Evolutionary conservation across 257 asterid genomes (phyloP).

Genomic region (Echites panduratus): DNA sequence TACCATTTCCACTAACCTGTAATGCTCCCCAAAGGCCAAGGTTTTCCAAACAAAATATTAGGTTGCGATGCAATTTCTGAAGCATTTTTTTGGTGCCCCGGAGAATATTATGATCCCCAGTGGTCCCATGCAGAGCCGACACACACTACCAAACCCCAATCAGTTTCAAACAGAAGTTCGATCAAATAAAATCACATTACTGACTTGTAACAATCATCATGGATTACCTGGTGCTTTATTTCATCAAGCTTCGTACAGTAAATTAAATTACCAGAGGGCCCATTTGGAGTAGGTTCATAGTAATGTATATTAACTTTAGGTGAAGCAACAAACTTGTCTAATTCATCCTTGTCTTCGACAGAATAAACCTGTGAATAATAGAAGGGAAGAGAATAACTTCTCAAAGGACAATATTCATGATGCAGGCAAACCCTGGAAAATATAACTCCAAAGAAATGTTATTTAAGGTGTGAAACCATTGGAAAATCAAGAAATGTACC

Average conservation of each 20-base stretch:
- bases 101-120: conserved; percentile 44
- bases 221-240: conserved; percentile 70
- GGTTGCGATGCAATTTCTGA: conserved; percentile 54
- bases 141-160: conserved; percentile 47
- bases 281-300: conserved; percentile 44
- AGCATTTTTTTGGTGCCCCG: conserved; percentile 56
- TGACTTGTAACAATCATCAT: conserved; percentile 17
- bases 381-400: conserved; percentile 15
- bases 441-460: background rate
- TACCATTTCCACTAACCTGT: conserved; percentile 51
- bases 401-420: background rate
- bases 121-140: conserved; percentile 35
- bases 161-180: conserved; percentile 15
- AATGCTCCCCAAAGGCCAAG: conserved; percentile 92
- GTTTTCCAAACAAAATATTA: conserved; percentile 67
- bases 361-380: conserved; percentile 54
- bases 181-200: conserved; percentile 13
- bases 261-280: conserved; percentile 23
- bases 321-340: conserved; percentile 60
- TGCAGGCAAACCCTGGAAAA: background rate
- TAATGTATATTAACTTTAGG: conserved; percentile 65
- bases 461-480: background rate
- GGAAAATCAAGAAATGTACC: conserved; percentile 35
- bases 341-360: conserved; percentile 68
- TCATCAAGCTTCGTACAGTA: conserved; percentile 60